These are phyloP conservation scores for Pythium biforme DNA, from an alignment of 352 stramenopile species.

Conservation along the genomic window DNA sequence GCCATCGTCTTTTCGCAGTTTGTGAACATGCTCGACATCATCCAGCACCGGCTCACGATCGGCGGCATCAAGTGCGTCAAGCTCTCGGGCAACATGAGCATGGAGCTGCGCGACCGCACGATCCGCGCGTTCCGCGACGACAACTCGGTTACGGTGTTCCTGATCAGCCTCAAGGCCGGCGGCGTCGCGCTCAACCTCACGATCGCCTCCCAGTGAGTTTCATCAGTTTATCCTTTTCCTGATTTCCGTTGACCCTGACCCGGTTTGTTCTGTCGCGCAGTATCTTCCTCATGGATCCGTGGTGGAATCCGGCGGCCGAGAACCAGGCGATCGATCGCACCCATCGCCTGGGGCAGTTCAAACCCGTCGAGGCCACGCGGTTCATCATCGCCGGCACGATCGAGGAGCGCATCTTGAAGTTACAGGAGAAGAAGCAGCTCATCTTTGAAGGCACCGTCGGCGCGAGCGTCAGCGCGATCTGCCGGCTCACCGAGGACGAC, in stretches of 20 bases:
- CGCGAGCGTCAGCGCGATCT: conserved; percentile 85
- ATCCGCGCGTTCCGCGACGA: conserved; percentile 89
- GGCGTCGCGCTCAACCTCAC: conserved; percentile 99
- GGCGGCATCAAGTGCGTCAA: conserved; percentile 90
- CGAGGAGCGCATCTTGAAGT: conserved; percentile 98
- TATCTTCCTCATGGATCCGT: conserved; percentile 98
- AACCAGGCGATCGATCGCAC: conserved; percentile 97
- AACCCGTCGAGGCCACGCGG: conserved; percentile 95
- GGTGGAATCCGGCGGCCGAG: conserved; percentile 97
- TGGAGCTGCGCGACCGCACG: conserved; percentile 80
- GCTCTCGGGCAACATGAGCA: conserved; percentile 89
- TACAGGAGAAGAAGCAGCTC: conserved; percentile 93
- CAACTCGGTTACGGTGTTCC: conserved; percentile 91
- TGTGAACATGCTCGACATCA: conserved; percentile 99
- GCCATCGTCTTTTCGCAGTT: conserved; percentile 99
- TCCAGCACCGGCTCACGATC: conserved; percentile 94
- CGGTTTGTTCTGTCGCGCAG: conserved; percentile 35
- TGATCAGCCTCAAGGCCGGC: conserved; percentile 98
- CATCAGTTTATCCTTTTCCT: no score
- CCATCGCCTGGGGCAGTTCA: conserved; percentile 97
- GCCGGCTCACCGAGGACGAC: conserved; percentile 92
- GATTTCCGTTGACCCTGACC: no score
- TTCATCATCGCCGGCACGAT: conserved; percentile 98
- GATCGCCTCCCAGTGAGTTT: conserved; percentile 91
- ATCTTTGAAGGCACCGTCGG: conserved; percentile 99